Evolutionary conservation across 192 early-diverging fungal genomes (phyloP), one percentile per base, ranked within the genome.

Genomic region (Ramicandelaber brevisporus): DNA sequence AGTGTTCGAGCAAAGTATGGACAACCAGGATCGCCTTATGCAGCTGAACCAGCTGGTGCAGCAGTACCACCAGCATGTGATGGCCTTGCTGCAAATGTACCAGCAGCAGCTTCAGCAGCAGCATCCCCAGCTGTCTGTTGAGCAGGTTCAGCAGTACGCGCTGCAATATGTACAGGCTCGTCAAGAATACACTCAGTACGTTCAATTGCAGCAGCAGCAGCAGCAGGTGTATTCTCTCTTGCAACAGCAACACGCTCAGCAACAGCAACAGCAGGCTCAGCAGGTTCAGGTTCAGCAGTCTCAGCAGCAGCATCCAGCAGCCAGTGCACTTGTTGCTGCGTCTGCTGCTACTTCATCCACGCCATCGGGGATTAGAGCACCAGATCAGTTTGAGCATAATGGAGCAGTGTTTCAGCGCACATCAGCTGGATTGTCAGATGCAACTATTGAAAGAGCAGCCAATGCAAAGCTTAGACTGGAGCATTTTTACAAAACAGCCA

Each of bases 391-490:
- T 3, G 34, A 12, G 14, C 38, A 49, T 17, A 61, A 67, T 36
- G 53, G 61, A 31, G 55, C 58, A 29, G 43, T 43, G 30, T 66
- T 64, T 39, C 53, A 64, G 28, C 66, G 75, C 22, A 68, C 73
- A n/a, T 70, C 76, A 0, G 76, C 70, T 20, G 70, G 68, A 3
- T 68, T 79, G 22, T 56, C 89, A 14, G 65, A 73, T 26, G 55
- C 66, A 21, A 76, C 79, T 0, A 34, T 92, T 5, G 93, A 98
- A 22, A 61, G 78, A 42, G 75, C 87, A 3, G 66, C 79, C 0
- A 70, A 76, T 5, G 87, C 85, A 21, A 93, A 87, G 51, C 66
- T 78, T 24, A 78, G 77, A 31, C 59, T 99, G 15, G 78, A 93
- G 40, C 65, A 84, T 55, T 86, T 84, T 31, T 99, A 95, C 61